Conservation (phyloP, 768 basidiomycete genomes). For the Suillus occidentalis region DNA sequence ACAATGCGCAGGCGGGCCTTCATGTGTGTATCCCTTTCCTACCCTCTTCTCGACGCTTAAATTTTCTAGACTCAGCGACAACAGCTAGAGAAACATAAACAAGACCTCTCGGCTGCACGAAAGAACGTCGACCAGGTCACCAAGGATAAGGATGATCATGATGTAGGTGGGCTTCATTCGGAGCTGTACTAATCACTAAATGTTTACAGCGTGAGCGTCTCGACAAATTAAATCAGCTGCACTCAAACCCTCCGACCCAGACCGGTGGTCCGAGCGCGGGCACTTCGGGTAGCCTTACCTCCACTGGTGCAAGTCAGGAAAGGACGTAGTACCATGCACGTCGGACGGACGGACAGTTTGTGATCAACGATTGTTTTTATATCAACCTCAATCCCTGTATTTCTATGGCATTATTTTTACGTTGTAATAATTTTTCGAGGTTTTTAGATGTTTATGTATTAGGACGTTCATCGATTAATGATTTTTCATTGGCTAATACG, state of each 20-base stretch:
- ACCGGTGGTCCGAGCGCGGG: background rate
- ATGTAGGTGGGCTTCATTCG: constrained; percentile 16
- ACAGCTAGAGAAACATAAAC: constrained; percentile 19
- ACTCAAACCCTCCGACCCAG: background rate
- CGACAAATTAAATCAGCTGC: constrained; percentile 17
- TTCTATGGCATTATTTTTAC: background rate
- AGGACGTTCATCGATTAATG: too few relatives aligned
- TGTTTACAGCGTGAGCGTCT: constrained; percentile 20
- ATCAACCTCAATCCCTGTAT: background rate
- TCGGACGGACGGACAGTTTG: background rate
- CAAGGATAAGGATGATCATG: constrained; percentile 21
- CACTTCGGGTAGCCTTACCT: background rate
- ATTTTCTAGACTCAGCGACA: constrained; percentile 25
- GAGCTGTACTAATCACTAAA: background rate
- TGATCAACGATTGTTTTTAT: background rate
- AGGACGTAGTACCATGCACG: background rate
- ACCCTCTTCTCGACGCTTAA: background rate
- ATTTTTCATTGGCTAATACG: too few relatives aligned
- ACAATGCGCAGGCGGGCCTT: constrained; percentile 43
- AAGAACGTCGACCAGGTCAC: constrained; percentile 21
- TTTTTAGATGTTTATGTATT: too few relatives aligned
- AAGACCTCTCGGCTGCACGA: constrained; percentile 16
- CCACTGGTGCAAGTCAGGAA: constrained; percentile 4
- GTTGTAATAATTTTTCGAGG: background rate
- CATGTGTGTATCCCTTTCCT: constrained; percentile 33